Conservation (phyloP, 441 rosid genomes). For the Gossypium davidsonii region DNA sequence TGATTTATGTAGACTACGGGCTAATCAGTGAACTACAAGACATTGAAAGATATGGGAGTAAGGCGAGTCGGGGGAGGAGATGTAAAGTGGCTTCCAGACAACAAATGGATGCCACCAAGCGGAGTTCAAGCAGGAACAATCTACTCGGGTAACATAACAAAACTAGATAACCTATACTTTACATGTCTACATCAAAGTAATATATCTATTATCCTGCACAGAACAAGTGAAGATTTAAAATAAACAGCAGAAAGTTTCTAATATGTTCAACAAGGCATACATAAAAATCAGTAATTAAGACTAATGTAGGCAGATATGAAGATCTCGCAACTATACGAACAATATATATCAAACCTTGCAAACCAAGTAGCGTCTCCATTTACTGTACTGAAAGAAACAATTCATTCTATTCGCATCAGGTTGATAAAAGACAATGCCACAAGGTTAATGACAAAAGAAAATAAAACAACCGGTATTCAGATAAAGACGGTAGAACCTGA, state of each 20-base stretch:
- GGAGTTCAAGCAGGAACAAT: conserved; percentile 82
- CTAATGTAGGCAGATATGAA: not conserved
- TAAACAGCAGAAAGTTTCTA: not conserved
- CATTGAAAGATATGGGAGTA: conserved; percentile 40
- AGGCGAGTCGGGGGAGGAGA: conserved; percentile 45
- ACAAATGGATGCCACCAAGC: conserved; percentile 74
- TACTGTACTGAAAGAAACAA: not conserved
- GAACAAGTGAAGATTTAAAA: conserved; percentile 29
- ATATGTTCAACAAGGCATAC: not conserved
- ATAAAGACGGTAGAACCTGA: not conserved
- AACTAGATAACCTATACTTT: not conserved
- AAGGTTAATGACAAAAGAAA: not conserved
- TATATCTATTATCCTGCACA: conserved; percentile 9
- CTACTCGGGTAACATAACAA: conserved; percentile 34
- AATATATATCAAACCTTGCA: not conserved
- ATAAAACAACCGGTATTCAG: not conserved
- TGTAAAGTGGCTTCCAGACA: conserved; percentile 54
- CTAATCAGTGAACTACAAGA: conserved; percentile 49
- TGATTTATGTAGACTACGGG: conserved; percentile 65
- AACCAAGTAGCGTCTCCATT: conserved; percentile 7
- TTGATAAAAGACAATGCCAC: conserved; percentile 4
- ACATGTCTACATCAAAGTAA: not conserved
- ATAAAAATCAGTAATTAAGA: not conserved
- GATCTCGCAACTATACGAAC: not conserved
- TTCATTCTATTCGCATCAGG: not conserved